Evolutionary conservation across 2,329 filamentous ascomycete species (phyloP).

Genomic region (Beauveria sp.): DNA sequence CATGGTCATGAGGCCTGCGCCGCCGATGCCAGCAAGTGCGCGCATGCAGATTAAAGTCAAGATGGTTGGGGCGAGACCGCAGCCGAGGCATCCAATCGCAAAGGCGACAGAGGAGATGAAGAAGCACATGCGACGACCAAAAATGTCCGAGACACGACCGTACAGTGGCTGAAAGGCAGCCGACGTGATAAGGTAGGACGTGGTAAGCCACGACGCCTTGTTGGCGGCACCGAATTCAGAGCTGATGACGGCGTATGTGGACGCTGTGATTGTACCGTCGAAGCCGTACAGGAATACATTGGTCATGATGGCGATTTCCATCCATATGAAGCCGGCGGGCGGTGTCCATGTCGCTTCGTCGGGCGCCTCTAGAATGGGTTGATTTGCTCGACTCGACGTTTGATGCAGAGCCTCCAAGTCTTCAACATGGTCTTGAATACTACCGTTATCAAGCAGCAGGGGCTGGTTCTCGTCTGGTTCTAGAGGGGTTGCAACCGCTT

Average conservation of each 20-base stretch:
- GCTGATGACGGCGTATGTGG: constrained; percentile 65
- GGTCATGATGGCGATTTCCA: constrained; percentile 53
- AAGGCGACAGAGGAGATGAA: constrained; percentile 58
- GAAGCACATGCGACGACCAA: constrained; percentile 56
- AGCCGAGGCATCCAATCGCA: constrained; percentile 55
- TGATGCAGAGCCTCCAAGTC: background rate
- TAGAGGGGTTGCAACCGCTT: background rate
- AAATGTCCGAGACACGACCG: constrained; percentile 62
- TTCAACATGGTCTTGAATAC: background rate
- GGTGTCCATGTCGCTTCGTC: constrained; percentile 34
- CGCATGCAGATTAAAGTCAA: constrained; percentile 55
- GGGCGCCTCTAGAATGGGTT: background rate
- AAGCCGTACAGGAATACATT: constrained; percentile 62
- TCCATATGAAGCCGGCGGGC: constrained; percentile 46
- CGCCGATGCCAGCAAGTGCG: constrained; percentile 61
- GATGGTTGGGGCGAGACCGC: constrained; percentile 51
- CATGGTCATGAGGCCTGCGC: constrained; percentile 63
- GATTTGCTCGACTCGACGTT: background rate
- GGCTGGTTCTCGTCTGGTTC: background rate
- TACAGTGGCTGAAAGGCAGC: constrained; percentile 68
- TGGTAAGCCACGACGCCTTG: constrained; percentile 67
- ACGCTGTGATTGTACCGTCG: constrained; percentile 66
- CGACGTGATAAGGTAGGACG: constrained; percentile 62
- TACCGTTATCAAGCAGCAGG: background rate
- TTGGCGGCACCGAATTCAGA: constrained; percentile 68